Evolutionary conservation across 2,329 filamentous ascomycete genomes (phyloP).

Genomic region (Neofusicoccum umdonicola): DNA sequence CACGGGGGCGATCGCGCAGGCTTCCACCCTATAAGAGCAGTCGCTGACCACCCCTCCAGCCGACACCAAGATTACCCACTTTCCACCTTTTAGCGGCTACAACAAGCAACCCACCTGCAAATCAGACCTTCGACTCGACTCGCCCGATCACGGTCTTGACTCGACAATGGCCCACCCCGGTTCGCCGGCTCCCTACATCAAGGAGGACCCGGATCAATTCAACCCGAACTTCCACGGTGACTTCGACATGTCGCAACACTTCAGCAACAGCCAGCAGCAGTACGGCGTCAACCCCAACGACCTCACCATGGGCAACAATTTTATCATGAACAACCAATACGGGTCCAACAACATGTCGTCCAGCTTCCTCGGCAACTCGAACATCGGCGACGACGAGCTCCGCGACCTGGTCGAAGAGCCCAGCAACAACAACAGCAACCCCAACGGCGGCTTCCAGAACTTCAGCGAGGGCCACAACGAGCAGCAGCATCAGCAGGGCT

Average conservation of each 20-base stretch:
- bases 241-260: conserved; percentile 53
- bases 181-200: conserved; percentile 61
- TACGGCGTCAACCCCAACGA: conserved; percentile 77
- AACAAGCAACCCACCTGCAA: conserved; percentile 32
- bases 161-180: conserved; percentile 54
- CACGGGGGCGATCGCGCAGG: not conserved
- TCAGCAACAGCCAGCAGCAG: conserved; percentile 38
- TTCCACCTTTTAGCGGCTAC: conserved; percentile 41
- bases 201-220: conserved; percentile 64
- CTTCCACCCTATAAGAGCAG: conserved; percentile 12
- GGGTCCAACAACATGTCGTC: conserved; percentile 60
- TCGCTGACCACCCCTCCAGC: conserved; percentile 31
- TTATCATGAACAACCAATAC: conserved; percentile 55
- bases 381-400: conserved; percentile 85
- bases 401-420: conserved; percentile 63
- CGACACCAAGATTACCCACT: conserved; percentile 42
- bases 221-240: conserved; percentile 49
- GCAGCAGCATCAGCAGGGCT: conserved; percentile 55
- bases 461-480: conserved; percentile 56
- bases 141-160: conserved; percentile 42
- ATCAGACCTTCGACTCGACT: conserved; percentile 38
- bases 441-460: conserved; percentile 43
- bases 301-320: conserved; percentile 67
- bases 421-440: conserved; percentile 25
- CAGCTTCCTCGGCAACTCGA: conserved; percentile 74